Evolutionary conservation across 768 basidiomycete genomes (phyloP), one percentile per base, ranked within the genome.

Genomic region (Xerocomellus amylosporus): DNA sequence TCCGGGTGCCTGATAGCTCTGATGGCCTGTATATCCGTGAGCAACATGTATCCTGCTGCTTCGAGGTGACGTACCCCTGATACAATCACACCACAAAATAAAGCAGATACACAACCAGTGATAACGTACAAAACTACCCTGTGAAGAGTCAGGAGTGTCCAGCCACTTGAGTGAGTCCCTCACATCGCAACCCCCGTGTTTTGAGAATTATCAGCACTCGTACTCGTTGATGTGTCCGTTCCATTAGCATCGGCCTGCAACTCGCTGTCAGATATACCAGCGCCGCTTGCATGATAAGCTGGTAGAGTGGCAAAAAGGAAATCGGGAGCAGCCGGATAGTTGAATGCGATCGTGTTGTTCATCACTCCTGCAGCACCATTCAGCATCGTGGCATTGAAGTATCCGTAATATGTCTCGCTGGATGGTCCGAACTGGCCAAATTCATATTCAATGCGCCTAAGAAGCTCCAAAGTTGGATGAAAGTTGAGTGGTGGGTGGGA

Each of bases 1-100:
- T 97, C 94, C 17, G 94, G 94, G 70, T 96, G 85, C 2, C 91
- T 82, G 47, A 95, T 77, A 1, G 90, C 90, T 82, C 88, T 83
- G 53, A 95, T 77, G 1, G 90, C 90, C 87, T 90, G 58, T 28
- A 53, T 15, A 44, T 43, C 38, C 17, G 15, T 62, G 36, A 61
- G 54, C 36, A 8, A 24, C 34, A 31, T 30, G 30, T 12, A 20
- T 36, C 7, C 12, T 31, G 22, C 12, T 19, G 10, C 10, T 36
- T 22, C 60, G 45, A 49, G 8, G 44, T 46, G 48, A 74, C 85
- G 50, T 71, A 90, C 89, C 17, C 94, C 93, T 17, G 88, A 86
- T 13, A 93, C 72, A 58, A 97, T 88, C 55, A 97, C 92, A 43
- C 89, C 73, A 58, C 85, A 83, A 72, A 97, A 95, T 20, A 94